These are phyloP conservation scores for Alternaria gansuensis DNA, from an alignment of 2,329 filamentous ascomycete genomes.

Conservation along the genomic window DNA sequence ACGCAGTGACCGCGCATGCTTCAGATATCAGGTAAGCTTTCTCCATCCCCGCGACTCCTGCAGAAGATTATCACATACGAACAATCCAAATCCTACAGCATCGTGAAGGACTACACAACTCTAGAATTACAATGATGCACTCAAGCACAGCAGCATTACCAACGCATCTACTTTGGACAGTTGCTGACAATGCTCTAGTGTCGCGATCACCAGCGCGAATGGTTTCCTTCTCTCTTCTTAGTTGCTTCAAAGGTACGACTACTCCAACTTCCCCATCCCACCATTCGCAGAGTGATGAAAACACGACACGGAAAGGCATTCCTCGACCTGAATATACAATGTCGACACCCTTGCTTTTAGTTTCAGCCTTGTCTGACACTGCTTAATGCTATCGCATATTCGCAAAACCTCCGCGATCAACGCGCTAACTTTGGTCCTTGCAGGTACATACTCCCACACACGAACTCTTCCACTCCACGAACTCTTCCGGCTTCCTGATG, in stretches of 20 bases:
- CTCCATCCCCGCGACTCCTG: constrained; percentile 21
- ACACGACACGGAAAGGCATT: constrained; percentile 73
- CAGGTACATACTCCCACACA: constrained; percentile 45
- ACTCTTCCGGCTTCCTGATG: constrained; percentile 57
- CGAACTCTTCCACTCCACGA: constrained; percentile 24
- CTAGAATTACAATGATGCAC: constrained; percentile 67
- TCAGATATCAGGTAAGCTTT: constrained; percentile 28
- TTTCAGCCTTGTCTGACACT: constrained; percentile 75
- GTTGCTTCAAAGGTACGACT: constrained; percentile 54
- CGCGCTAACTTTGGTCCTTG: constrained; percentile 39
- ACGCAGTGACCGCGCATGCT: constrained; percentile 21
- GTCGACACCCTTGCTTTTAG: constrained; percentile 69
- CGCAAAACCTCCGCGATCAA: constrained; percentile 21
- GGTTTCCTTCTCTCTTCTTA: constrained; percentile 2
- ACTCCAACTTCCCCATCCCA: constrained; percentile 17
- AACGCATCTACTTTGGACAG: constrained; percentile 3
- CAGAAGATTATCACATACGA: constrained; percentile 58
- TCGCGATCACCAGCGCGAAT: not conserved
- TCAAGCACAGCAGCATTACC: constrained; percentile 20
- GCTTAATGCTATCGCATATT: constrained; percentile 28
- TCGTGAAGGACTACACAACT: constrained; percentile 63
- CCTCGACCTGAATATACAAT: constrained; percentile 71
- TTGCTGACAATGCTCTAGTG: constrained; percentile 33
- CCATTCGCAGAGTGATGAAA: constrained; percentile 65
- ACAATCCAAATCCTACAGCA: constrained; percentile 68